Base-by-base conservation (phyloP, 1,139 yeast species). In the Komagataea norvegica region DNA sequence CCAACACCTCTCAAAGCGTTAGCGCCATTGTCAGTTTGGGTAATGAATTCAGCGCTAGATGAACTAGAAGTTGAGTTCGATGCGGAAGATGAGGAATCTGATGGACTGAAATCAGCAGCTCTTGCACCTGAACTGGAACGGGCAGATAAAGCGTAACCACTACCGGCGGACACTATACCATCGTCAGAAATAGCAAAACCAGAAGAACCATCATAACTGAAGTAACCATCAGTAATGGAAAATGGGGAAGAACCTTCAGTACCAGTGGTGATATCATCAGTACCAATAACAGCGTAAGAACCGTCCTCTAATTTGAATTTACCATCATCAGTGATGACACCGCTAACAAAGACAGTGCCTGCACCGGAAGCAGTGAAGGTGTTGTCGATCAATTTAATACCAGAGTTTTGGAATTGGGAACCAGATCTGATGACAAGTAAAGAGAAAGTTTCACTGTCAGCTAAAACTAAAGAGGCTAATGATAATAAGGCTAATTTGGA, bases 361-460 rank as follows among this genome's bases (percentile, higher is more conserved):
- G 43, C 40, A 21, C 40, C 35, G 6, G 31, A 11, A 33, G 29
- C 43, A 19, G 29, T 25, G 27, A 49, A 40, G 16, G 25, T 11
- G 30, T 51, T 48, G 28, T 40, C 42, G n/a, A 33, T 33, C 24
- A 40, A 34, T 24, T 38, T 33, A 25, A 56, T 40, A 21, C 51
- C 37, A 26, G 53, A 36, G 45, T 52, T 52, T 43, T 62, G 65
- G 43, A 56, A 48, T 17, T 41, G 43, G 25, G 64, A 49, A 29
- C 62, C 64, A 30, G 65, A 59, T 40, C 55, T 52, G 43, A 62
- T 54, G 28, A 53, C 42, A n/a, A 61, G 24, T 36, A 58, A 39
- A 34, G 57, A 57, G 42, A 62, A 61, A n/a, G 48, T 35, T 31
- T 55, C 56, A 18, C 65, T 59, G 48, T 59, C 64, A 25, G 64